phyloP scores from a whole-genome alignment of 257 asterid genomes.

The Fraxinus pennsylvanica region DNA sequence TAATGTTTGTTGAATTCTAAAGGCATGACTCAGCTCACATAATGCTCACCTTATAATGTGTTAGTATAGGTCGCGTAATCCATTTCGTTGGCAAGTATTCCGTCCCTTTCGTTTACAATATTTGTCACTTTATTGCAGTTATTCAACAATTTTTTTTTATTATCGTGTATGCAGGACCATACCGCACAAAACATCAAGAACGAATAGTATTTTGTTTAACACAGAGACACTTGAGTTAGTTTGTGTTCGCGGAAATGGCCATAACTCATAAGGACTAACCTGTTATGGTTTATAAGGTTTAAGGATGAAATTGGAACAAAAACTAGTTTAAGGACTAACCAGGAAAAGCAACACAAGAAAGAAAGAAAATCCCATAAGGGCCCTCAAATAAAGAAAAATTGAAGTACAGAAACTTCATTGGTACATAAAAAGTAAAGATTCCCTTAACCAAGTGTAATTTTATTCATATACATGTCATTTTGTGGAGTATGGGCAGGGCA shows the following conservation, averaged over 20 bases:
- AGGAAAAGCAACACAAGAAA: not conserved
- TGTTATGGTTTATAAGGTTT: not conserved
- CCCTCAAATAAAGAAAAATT: not conserved
- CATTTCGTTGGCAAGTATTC: no score
- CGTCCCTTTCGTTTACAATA: not conserved
- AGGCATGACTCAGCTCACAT: not conserved
- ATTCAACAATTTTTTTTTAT: no score
- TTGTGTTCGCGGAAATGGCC: not conserved
- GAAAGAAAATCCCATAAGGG: not conserved
- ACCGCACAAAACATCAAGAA: no score
- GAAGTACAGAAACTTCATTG: not conserved
- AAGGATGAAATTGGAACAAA: not conserved
- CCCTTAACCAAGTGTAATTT: not conserved
- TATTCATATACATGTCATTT: not conserved
- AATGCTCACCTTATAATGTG: not conserved
- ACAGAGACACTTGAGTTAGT: no score
- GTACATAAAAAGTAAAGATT: not conserved
- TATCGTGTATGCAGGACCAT: no score
- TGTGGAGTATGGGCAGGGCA: not conserved
- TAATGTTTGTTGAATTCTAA: conserved; percentile 17
- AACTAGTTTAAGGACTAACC: not conserved
- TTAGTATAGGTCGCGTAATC: not conserved
- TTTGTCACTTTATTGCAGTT: no score
- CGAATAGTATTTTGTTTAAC: no score
- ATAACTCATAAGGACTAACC: not conserved